A percentile compares a stretch with the other conserved stretches of the same genome.
These are phyloP conservation scores for Rutstroemia sp. DNA, from an alignment of 2,329 filamentous ascomycete species.

Conservation along the genomic window DNA sequence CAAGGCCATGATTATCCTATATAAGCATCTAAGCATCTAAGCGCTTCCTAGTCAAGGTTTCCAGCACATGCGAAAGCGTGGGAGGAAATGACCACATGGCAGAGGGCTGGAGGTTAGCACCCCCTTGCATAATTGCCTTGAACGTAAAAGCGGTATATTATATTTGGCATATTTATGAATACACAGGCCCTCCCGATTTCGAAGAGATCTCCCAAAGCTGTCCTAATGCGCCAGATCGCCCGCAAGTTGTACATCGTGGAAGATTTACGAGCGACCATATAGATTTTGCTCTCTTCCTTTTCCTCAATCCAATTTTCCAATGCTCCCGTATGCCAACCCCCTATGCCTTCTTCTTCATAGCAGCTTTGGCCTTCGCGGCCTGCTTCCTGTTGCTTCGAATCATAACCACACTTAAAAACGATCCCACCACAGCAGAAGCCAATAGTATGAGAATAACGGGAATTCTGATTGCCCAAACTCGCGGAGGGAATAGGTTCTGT, in stretches of 20 bases:
- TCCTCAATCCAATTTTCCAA: not conserved
- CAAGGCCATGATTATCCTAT: too few relatives aligned
- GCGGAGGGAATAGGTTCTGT: slow-evolving; percentile 90
- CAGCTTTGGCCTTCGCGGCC: slow-evolving; percentile 84
- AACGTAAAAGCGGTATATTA: not conserved
- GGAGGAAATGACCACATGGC: too few relatives aligned
- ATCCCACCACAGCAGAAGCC: slow-evolving; percentile 87
- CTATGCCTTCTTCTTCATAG: slow-evolving; percentile 81
- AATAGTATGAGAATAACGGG: slow-evolving; percentile 93
- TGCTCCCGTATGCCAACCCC: not conserved
- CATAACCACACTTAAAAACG: slow-evolving; percentile 95
- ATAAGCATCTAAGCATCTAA: too few relatives aligned
- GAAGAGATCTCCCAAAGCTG: not conserved
- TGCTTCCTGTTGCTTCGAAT: slow-evolving; percentile 98
- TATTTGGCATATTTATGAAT: not conserved
- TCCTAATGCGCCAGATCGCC: not conserved
- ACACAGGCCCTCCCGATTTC: not conserved
- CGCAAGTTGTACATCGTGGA: not conserved
- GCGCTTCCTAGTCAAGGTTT: too few relatives aligned
- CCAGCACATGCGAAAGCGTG: too few relatives aligned
- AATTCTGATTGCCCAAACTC: slow-evolving; percentile 97
- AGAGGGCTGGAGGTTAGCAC: not conserved
- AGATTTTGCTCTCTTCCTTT: not conserved
- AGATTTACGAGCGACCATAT: not conserved
- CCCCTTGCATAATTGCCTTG: not conserved